Evolutionary conservation across 495 filamentous ascomycete species (phyloP).

Genomic region (Penicillium soppii): DNA sequence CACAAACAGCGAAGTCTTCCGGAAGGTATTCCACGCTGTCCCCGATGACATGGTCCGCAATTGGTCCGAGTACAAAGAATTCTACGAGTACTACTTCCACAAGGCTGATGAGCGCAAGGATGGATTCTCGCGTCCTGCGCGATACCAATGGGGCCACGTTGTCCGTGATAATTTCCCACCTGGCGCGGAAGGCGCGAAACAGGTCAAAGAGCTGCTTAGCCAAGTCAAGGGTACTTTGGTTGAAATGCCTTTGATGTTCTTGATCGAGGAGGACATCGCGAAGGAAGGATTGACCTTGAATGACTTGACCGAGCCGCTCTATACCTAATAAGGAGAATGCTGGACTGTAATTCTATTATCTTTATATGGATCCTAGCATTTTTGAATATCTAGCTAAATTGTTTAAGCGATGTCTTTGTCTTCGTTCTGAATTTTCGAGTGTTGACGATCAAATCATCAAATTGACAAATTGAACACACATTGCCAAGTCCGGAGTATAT

Average conservation of each 20-base stretch:
- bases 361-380: background rate
- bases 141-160: slow-evolving; percentile 79
- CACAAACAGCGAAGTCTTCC: slow-evolving; percentile 83
- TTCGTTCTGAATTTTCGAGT: background rate
- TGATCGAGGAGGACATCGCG: slow-evolving; percentile 85
- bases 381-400: slow-evolving; percentile 2
- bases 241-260: slow-evolving; percentile 89
- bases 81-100: slow-evolving; percentile 75
- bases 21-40: slow-evolving; percentile 81
- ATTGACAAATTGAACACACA: no score
- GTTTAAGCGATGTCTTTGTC: background rate
- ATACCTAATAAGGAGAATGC: slow-evolving; percentile 55
- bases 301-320: slow-evolving; percentile 77
- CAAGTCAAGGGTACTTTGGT: slow-evolving; percentile 77
- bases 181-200: slow-evolving; percentile 57
- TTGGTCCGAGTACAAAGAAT: slow-evolving; percentile 85
- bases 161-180: slow-evolving; percentile 73
- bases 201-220: slow-evolving; percentile 81
- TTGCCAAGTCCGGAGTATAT: background rate
- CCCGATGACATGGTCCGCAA: slow-evolving; percentile 76
- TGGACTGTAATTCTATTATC: background rate
- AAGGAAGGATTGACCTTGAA: slow-evolving; percentile 80
- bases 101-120: slow-evolving; percentile 40
- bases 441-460: no score
- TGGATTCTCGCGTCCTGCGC: slow-evolving; percentile 39